A percentile compares a stretch with the other conserved stretches of the same genome.
These are phyloP conservation scores for Lentinula detonsa DNA, from an alignment of 768 basidiomycete genomes.

Conservation along the genomic window DNA sequence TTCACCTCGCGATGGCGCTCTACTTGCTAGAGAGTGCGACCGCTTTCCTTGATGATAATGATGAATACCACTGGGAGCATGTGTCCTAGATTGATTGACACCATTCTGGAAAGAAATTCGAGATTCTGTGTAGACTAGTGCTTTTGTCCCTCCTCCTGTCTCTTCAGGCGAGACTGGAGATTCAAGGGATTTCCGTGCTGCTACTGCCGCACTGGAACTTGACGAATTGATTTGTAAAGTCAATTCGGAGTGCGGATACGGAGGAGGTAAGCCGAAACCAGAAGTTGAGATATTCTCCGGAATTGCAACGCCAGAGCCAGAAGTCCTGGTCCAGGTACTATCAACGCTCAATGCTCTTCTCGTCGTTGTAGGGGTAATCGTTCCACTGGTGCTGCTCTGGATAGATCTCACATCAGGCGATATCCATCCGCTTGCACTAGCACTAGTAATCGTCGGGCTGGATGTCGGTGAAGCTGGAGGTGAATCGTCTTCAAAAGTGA, in stretches of 20 bases:
- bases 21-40: background rate
- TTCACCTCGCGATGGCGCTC: background rate
- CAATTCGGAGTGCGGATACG: background rate
- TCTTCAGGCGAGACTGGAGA: background rate
- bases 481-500: slow-evolving; percentile 27
- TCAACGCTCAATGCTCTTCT: slow-evolving; percentile 1
- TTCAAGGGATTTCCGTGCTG: background rate
- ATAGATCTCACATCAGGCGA: background rate
- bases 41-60: background rate
- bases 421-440: background rate
- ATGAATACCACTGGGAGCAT: background rate
- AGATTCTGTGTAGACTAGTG: background rate
- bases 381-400: background rate
- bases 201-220: background rate
- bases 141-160: no score
- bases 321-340: background rate
- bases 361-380: background rate
- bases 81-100: background rate
- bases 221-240: background rate
- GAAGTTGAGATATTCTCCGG: background rate
- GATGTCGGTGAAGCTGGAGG: slow-evolving; percentile 12
- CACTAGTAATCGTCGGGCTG: background rate
- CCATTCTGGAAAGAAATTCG: background rate
- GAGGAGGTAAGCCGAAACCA: background rate
- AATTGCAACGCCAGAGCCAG: background rate